phyloP scores from a whole-genome alignment of 2,329 filamentous ascomycete species.

The Sporothrix mexicana region DNA sequence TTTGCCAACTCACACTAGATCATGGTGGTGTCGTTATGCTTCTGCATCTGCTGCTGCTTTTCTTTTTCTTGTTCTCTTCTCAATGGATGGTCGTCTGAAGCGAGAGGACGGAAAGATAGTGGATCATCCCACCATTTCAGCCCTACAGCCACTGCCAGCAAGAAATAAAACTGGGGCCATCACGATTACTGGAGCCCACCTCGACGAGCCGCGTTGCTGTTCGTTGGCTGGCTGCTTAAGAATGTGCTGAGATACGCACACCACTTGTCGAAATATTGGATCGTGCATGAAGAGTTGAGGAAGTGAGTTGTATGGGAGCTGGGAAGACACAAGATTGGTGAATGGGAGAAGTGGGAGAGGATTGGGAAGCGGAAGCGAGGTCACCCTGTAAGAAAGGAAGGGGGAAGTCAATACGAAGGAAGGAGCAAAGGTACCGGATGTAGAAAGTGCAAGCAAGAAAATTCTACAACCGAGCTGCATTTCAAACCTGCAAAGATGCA shows the following conservation, averaged over 20 bases:
- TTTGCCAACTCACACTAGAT: neutral
- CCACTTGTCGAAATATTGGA: neutral
- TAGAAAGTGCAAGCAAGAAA: neutral
- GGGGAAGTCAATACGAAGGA: neutral
- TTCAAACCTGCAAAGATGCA: neutral
- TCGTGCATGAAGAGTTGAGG: neutral
- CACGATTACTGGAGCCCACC: too few species aligned
- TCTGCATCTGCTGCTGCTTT: neutral
- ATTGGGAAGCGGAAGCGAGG: neutral
- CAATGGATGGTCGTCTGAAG: neutral
- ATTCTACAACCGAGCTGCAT: neutral
- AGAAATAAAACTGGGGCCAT: neutral
- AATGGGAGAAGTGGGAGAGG: neutral
- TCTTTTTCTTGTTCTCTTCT: neutral
- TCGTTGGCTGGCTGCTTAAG: neutral
- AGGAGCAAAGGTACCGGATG: neutral
- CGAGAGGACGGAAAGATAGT: neutral
- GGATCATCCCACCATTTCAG: slow-evolving; percentile 21
- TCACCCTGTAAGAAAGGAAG: neutral
- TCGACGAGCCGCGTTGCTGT: neutral
- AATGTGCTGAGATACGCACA: neutral
- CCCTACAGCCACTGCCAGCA: slow-evolving; percentile 8
- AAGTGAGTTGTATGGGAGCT: neutral
- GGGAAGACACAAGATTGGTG: neutral
- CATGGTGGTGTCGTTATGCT: neutral